Evolutionary conservation across 345 rosid genomes (phyloP).

Genomic region (Cardamine chenopodiifolia): DNA sequence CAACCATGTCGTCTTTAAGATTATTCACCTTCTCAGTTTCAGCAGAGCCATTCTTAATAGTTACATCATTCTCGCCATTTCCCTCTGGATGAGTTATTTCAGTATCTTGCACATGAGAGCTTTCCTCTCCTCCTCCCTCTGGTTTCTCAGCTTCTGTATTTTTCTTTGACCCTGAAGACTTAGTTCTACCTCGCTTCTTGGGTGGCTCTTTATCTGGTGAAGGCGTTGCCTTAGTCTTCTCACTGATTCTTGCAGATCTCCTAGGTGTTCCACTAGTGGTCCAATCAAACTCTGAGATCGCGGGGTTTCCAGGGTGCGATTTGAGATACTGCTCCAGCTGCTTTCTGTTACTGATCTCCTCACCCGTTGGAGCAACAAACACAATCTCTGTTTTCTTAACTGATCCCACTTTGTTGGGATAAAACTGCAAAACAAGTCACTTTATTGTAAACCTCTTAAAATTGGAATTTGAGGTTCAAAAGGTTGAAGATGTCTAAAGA

Average conservation of each 20-base stretch:
- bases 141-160: conserved; percentile 46
- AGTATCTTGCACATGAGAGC: conserved; percentile 36
- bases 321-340: conserved; percentile 82
- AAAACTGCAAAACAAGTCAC: conserved; percentile 47
- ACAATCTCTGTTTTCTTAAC: conserved; percentile 65
- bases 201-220: conserved; percentile 69
- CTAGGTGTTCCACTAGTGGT: conserved; percentile 80
- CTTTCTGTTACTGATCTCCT: conserved; percentile 62
- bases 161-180: conserved; percentile 55
- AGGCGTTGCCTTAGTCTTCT: conserved; percentile 69
- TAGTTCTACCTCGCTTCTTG: conserved; percentile 66
- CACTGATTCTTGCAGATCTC: conserved; percentile 82
- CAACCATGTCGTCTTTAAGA: conserved; percentile 39
- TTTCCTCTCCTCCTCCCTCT: conserved; percentile 31
- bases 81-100: conserved; percentile 16
- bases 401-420: conserved; percentile 61
- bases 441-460: neutral
- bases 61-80: conserved; percentile 24
- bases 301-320: conserved; percentile 69
- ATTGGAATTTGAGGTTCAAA: neutral
- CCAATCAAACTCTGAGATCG: conserved; percentile 73
- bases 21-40: conserved; percentile 39
- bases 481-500: neutral
- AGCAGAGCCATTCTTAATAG: conserved; percentile 33
- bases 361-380: conserved; percentile 81